phyloP scores from a whole-genome alignment of 805 yeast genomes.

The Teunomyces stri region DNA sequence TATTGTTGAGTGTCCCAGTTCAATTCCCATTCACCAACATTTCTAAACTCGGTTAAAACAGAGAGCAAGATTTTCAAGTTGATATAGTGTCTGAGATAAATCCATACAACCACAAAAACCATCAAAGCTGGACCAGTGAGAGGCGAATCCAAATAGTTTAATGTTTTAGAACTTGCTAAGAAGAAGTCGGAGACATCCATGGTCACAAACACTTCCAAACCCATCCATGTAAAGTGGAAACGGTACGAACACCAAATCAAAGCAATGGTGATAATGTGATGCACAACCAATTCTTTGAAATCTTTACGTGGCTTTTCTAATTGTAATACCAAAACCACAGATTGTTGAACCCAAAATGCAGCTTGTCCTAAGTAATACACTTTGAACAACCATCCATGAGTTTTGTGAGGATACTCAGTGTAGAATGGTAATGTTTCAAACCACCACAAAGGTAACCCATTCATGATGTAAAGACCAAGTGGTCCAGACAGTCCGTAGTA shows the following conservation, averaged over 20 bases:
- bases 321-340: slow-evolving; percentile 75
- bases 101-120: slow-evolving; percentile 73
- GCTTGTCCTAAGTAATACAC: slow-evolving; percentile 88
- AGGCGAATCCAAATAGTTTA: slow-evolving; percentile 76
- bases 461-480: slow-evolving; percentile 85
- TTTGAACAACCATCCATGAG: slow-evolving; percentile 69
- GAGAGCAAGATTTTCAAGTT: slow-evolving; percentile 82
- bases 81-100: slow-evolving; percentile 83
- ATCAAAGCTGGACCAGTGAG: slow-evolving; percentile 63
- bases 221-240: slow-evolving; percentile 96
- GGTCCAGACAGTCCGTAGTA: slow-evolving; percentile 84
- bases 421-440: slow-evolving; percentile 85
- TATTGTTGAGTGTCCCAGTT: slow-evolving; percentile 91
- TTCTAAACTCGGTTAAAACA: slow-evolving; percentile 76
- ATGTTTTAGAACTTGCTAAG: slow-evolving; percentile 77
- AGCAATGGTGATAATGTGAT: slow-evolving; percentile 87
- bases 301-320: slow-evolving; percentile 96
- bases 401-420: slow-evolving; percentile 75
- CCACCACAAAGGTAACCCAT: slow-evolving; percentile 77
- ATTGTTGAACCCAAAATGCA: slow-evolving; percentile 96
- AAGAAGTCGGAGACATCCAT: slow-evolving; percentile 96
- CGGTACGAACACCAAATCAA: slow-evolving; percentile 84
- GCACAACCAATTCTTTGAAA: slow-evolving; percentile 84
- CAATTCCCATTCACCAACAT: slow-evolving; percentile 78
- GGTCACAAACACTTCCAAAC: slow-evolving; percentile 83